These are phyloP conservation scores for Volvariella surrecta DNA, from an alignment of 1,284 basidiomycete species.

Conservation along the genomic window DNA sequence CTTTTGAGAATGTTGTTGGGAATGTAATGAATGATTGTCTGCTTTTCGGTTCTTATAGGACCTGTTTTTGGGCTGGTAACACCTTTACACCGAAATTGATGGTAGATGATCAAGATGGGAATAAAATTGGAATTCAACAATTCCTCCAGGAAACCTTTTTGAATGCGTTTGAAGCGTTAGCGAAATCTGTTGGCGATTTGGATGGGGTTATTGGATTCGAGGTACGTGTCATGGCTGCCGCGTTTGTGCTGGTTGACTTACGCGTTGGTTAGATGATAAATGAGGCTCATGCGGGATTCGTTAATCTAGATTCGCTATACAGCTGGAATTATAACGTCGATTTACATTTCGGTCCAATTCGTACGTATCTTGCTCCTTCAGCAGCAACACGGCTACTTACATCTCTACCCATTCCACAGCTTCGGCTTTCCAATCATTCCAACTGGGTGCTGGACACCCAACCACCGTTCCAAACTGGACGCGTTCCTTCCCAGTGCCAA, in stretches of 20 bases:
- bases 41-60: conserved; percentile 29
- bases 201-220: conserved; percentile 88
- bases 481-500: conserved; percentile 81
- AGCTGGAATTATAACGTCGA: conserved; percentile 92
- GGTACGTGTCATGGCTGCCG: conserved; percentile 29
- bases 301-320: conserved; percentile 77
- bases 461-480: conserved; percentile 68
- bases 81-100: conserved; percentile 72
- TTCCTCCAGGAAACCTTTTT: conserved; percentile 84
- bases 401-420: conserved; percentile 30
- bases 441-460: conserved; percentile 73
- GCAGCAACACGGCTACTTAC: no score
- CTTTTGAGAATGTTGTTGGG: not conserved
- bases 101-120: conserved; percentile 39
- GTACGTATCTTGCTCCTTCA: no score
- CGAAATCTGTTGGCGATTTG: conserved; percentile 60
- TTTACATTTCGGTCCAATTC: conserved; percentile 79
- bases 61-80: conserved; percentile 87
- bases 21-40: conserved; percentile 7
- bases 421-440: conserved; percentile 79
- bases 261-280: conserved; percentile 69
- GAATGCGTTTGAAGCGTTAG: conserved; percentile 68
- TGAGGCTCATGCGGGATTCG: conserved; percentile 92
- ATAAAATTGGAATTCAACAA: conserved; percentile 61
- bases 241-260: not conserved